phyloP scores from a whole-genome alignment of 1,284 basidiomycete species.

The Apiotrichum siamense region DNA sequence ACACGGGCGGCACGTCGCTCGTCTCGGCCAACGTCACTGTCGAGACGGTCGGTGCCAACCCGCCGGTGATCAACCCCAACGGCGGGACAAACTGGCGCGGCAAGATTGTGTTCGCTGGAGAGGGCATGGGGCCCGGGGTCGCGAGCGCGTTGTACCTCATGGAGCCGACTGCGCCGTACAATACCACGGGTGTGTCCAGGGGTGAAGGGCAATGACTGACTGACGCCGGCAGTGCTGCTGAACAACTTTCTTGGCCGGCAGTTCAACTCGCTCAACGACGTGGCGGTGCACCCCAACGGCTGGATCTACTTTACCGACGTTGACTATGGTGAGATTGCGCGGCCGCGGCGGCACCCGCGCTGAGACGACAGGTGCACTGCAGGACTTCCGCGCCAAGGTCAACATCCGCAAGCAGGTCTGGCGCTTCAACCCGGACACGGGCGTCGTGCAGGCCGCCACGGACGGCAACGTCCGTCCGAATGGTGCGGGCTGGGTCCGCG shows the following conservation, averaged over 20 bases:
- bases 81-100: slow-evolving; percentile 58
- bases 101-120: slow-evolving; percentile 60
- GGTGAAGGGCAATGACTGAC: neutral
- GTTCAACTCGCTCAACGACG: slow-evolving; percentile 74
- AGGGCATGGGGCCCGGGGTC: slow-evolving; percentile 57
- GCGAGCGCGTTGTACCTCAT: slow-evolving; percentile 62
- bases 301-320: slow-evolving; percentile 50
- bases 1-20: slow-evolving; percentile 13
- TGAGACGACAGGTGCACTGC: slow-evolving; percentile 18
- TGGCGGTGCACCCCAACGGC: slow-evolving; percentile 62
- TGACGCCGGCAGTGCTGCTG: slow-evolving; percentile 51
- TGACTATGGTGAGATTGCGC: slow-evolving; percentile 38
- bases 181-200: slow-evolving; percentile 50
- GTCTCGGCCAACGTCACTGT: slow-evolving; percentile 53
- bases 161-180: slow-evolving; percentile 59
- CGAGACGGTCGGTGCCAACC: slow-evolving; percentile 46
- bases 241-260: slow-evolving; percentile 70
- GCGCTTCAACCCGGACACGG: slow-evolving; percentile 59
- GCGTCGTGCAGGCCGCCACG: slow-evolving; percentile 61
- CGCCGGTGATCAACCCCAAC: slow-evolving; percentile 64
- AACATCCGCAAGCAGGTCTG: slow-evolving; percentile 67
- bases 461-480: slow-evolving; percentile 55
- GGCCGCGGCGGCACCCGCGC: neutral
- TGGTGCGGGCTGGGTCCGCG: slow-evolving; percentile 23
- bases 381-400: slow-evolving; percentile 57